A percentile compares a stretch with the other conserved stretches of the same genome.
These are phyloP conservation scores for Pythium sp. DNA, from an alignment of 352 stramenopile species.

Conservation along the genomic window DNA sequence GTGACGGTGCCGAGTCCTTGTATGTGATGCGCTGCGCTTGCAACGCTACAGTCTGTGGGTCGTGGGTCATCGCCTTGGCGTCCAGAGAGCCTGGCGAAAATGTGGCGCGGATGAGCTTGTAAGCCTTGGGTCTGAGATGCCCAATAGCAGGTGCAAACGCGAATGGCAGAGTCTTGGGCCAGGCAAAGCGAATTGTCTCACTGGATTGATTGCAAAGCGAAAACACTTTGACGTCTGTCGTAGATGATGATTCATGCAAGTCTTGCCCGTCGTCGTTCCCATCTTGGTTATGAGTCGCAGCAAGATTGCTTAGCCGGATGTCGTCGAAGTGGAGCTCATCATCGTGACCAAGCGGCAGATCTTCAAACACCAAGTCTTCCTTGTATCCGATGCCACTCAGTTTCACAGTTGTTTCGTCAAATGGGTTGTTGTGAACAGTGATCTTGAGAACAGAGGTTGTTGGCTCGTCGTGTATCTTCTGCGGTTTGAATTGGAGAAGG, in stretches of 20 bases:
- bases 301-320: conserved; percentile 45
- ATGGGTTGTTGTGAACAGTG: conserved; percentile 90
- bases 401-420: conserved; percentile 81
- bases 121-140: conserved; percentile 54
- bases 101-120: conserved; percentile 71
- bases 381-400: conserved; percentile 72
- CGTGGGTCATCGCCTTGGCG: conserved; percentile 33
- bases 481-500: conserved; percentile 79
- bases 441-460: conserved; percentile 64
- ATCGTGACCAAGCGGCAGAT: conserved; percentile 69
- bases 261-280: conserved; percentile 9
- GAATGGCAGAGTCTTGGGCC: conserved; percentile 53
- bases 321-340: conserved; percentile 88
- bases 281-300: neutral
- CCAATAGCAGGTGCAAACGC: conserved; percentile 69
- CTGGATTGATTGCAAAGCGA: conserved; percentile 67
- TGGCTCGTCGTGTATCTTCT: conserved; percentile 67
- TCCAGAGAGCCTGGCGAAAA: conserved; percentile 43
- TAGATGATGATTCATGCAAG: neutral
- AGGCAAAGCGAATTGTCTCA: conserved; percentile 72
- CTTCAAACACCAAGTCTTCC: conserved; percentile 87
- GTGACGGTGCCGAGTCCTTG: conserved; percentile 17
- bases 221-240: conserved; percentile 66
- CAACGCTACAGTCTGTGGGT: conserved; percentile 36
- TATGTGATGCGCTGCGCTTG: conserved; percentile 59